These are phyloP conservation scores for Boletus vinaceobasis DNA, from an alignment of 768 basidiomycete species.

Conservation along the genomic window DNA sequence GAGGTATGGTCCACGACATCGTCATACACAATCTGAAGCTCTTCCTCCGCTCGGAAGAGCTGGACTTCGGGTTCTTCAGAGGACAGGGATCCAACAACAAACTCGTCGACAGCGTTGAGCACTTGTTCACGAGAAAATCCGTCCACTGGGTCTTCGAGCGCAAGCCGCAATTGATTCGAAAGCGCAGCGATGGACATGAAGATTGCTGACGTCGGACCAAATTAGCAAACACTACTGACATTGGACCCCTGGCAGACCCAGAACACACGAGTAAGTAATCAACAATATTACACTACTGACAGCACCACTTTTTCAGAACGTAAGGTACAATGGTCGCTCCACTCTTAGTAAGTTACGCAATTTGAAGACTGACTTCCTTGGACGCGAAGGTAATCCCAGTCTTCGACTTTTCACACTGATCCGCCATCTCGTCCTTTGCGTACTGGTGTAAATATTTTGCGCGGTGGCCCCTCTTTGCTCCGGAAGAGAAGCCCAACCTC, in stretches of 20 bases:
- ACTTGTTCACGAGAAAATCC: slow-evolving; percentile 48
- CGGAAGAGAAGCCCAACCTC: no score
- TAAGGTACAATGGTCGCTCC: neutral
- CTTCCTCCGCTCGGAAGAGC: slow-evolving; percentile 56
- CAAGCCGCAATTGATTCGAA: slow-evolving; percentile 52
- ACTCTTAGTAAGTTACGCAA: no score
- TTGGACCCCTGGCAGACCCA: no score
- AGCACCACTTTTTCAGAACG: no score
- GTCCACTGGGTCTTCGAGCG: slow-evolving; percentile 54
- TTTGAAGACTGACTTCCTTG: no score
- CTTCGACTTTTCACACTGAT: no score
- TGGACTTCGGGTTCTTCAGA: slow-evolving; percentile 44
- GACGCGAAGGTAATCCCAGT: no score
- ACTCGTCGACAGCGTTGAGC: slow-evolving; percentile 50
- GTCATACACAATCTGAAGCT: slow-evolving; percentile 60
- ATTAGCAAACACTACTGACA: slow-evolving; percentile 1
- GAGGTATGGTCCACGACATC: slow-evolving; percentile 63
- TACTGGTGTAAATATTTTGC: no score
- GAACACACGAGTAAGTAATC: no score
- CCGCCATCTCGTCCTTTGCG: no score
- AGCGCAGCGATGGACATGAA: slow-evolving; percentile 38
- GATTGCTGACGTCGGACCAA: slow-evolving; percentile 4
- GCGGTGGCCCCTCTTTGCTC: no score
- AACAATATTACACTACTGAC: no score
- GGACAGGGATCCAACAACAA: slow-evolving; percentile 48